Evolutionary conservation across 805 yeast species (phyloP), one percentile per base, ranked within the genome.

Genomic region (Peterozyma xylosa): DNA sequence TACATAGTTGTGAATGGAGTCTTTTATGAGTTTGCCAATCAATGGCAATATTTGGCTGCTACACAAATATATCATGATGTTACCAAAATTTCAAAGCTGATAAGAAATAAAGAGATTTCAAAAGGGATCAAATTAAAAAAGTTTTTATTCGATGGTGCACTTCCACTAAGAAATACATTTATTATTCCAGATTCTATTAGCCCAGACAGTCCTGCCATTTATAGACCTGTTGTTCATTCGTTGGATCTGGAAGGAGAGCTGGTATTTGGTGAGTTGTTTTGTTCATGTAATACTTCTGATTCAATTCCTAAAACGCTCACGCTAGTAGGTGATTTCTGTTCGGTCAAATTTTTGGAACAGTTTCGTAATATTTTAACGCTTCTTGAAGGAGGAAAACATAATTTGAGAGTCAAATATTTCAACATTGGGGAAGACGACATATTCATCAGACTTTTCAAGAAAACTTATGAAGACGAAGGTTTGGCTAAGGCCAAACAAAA

Each of bases 1-100:
- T 59, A 74, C 0, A 63, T 87, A 3, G 70, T 88, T 41, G 76
- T 78, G 29, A 85, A 91, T 59, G 98, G 98, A 37, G 80, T 81
- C 6, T 71, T 85, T 14, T 63, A 68, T 46, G 71, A 70, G 3
- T 68, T 82, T 50, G 66, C 62, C 33, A 62, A 70, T 1, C 65
- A 70, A 3, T 83, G 87, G 84, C 78, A 79, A 48, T 64, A 64
- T 37, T 56, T 72, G 1, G 59, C 82, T 53, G 70, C 77, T 3
- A 68, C 61, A 33, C 85, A 81, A 50, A 50, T 80, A 14, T 62
- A 66, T 18, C 67, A 64, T 18, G 98, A 90, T 62, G 68, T 68
- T 16, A 43, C 53, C 2, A 44, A 52, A 6, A 47, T 76, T 7
- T 59, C 63, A 39, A 46, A 47, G 3, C 57, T 58, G 17, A 49